A percentile compares a stretch with the other conserved stretches of the same genome.
These are phyloP conservation scores for Trichosporon sp. DNA, from an alignment of 1,284 basidiomycete genomes.

Conservation along the genomic window DNA sequence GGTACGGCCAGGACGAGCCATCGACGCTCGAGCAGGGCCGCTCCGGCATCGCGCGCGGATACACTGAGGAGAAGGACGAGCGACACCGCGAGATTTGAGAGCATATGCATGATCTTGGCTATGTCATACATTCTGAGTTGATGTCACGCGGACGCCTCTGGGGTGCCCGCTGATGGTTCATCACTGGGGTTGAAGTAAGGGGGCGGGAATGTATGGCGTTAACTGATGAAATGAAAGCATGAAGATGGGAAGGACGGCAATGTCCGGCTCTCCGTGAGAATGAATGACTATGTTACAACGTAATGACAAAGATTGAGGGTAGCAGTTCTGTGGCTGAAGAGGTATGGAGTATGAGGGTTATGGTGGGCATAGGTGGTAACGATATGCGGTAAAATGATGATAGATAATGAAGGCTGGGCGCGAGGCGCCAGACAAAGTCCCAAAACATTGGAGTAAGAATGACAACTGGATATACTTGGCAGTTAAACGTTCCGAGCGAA, in stretches of 20 bases:
- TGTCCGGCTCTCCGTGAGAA: background rate
- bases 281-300: background rate
- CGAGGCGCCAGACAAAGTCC: background rate
- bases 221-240: background rate
- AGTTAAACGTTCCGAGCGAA: background rate
- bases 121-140: background rate
- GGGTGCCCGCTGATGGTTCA: background rate
- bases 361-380: background rate
- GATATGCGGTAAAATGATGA: background rate
- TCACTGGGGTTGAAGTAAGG: background rate
- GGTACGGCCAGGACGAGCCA: conserved; percentile 74
- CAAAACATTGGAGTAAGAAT: background rate
- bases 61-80: conserved; percentile 53
- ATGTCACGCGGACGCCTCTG: background rate
- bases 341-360: background rate
- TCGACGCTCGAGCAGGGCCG: conserved; percentile 79
- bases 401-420: background rate
- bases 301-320: background rate
- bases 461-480: background rate
- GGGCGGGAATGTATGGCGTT: background rate
- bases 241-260: background rate
- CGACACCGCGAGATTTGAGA: background rate
- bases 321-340: background rate
- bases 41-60: conserved; percentile 83
- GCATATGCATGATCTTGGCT: background rate